Percentiles rank a stretch among this genome's conserved stretches.
phyloP scores from a whole-genome alignment of 768 basidiomycete species.

The Leccinum incarnatum region DNA sequence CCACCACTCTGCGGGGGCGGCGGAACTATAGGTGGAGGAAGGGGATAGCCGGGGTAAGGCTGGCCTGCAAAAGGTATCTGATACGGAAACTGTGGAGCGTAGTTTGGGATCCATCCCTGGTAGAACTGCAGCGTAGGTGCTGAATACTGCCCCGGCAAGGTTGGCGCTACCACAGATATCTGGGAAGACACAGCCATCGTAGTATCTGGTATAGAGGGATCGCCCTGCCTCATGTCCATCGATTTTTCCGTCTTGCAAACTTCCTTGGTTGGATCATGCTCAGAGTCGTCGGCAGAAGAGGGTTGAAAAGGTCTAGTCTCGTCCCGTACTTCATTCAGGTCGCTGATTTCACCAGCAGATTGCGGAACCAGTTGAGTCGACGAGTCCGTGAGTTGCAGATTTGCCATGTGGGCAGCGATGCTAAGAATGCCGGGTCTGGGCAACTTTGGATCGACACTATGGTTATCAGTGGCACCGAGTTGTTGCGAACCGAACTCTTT shows the following conservation, averaged over 20 bases:
- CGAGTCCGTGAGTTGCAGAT: slow-evolving; percentile 9
- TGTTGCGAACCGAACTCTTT: slow-evolving; percentile 38
- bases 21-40: slow-evolving; percentile 25
- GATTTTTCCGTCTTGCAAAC: background rate
- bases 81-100: slow-evolving; percentile 49
- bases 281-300: slow-evolving; percentile 3
- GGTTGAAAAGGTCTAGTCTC: background rate
- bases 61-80: slow-evolving; percentile 47
- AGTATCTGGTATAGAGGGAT: slow-evolving; percentile 6
- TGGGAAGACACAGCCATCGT: slow-evolving; percentile 16
- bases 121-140: slow-evolving; percentile 45
- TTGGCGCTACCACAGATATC: slow-evolving; percentile 24
- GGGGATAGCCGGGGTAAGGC: slow-evolving; percentile 46
- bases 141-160: slow-evolving; percentile 34
- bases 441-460: slow-evolving; percentile 10
- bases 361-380: background rate
- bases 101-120: slow-evolving; percentile 54
- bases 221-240: slow-evolving; percentile 32
- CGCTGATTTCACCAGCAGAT: slow-evolving; percentile 7
- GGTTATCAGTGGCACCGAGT: slow-evolving; percentile 7
- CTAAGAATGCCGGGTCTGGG: slow-evolving; percentile 6
- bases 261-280: slow-evolving; percentile 7
- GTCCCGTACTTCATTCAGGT: slow-evolving; percentile 21
- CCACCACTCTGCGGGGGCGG: slow-evolving; percentile 33
- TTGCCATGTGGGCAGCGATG: slow-evolving; percentile 12